Evolutionary conservation across 371 early-diverging fungal species (phyloP).

Genomic region (Actinomucor elegans): DNA sequence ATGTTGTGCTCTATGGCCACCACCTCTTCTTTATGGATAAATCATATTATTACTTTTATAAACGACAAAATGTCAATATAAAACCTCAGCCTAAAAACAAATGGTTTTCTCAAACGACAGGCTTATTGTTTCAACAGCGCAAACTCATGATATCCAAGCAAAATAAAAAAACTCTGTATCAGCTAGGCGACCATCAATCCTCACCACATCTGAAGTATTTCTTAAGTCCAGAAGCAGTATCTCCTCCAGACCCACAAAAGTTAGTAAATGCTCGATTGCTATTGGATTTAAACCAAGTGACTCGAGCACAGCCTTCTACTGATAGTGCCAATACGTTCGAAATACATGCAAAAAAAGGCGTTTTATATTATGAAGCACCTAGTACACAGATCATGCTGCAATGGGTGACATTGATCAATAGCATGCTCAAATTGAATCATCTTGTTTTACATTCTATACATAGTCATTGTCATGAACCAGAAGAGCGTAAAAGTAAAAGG

Average conservation of each 20-base stretch:
- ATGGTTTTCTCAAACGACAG: conserved; percentile 22
- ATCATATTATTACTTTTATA: conserved; percentile 1
- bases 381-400: conserved; percentile 15
- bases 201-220: conserved; percentile 5
- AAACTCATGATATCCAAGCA: background rate
- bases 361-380: conserved; percentile 17
- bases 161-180: background rate
- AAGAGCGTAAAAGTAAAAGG: background rate
- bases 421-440: background rate
- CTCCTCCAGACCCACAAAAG: conserved; percentile 3
- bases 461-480: background rate
- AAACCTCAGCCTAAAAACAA: background rate
- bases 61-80: background rate
- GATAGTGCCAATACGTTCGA: background rate
- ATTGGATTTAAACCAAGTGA: conserved; percentile 7
- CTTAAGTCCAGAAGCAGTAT: background rate
- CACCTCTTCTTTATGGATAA: conserved; percentile 16
- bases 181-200: background rate
- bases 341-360: background rate
- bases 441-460: background rate
- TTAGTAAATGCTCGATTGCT: conserved; percentile 6
- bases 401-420: conserved; percentile 16
- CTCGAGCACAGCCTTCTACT: background rate
- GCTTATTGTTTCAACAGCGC: conserved; percentile 1
- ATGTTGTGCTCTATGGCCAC: conserved; percentile 10